These are phyloP conservation scores for Penstemon davidsonii DNA, from an alignment of 257 asterid species.

Conservation along the genomic window DNA sequence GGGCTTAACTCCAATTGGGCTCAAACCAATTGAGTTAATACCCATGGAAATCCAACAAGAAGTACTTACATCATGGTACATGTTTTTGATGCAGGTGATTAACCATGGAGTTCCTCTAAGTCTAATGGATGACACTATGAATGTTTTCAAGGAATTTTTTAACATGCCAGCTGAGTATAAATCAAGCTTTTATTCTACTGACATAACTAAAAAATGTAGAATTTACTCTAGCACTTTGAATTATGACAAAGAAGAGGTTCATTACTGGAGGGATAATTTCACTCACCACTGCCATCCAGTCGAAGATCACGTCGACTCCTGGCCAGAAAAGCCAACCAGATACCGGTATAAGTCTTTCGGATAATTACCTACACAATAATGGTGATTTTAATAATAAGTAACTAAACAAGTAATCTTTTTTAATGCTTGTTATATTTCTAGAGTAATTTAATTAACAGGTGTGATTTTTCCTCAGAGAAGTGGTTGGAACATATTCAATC, in stretches of 20 bases:
- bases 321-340: conserved; percentile 59
- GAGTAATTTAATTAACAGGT: too few relatives aligned
- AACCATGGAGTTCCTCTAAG: conserved; percentile 53
- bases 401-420: background rate
- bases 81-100: conserved; percentile 38
- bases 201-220: conserved; percentile 39
- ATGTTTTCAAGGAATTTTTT: conserved; percentile 48
- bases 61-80: too few relatives aligned
- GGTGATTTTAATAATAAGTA: too few relatives aligned
- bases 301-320: conserved; percentile 37
- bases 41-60: too few relatives aligned
- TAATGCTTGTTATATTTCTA: background rate
- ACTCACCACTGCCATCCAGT: conserved; percentile 64
- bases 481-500: conserved; percentile 43
- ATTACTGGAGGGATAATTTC: conserved; percentile 65
- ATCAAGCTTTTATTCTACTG: conserved; percentile 38
- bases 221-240: conserved; percentile 52
- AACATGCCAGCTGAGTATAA: conserved; percentile 41
- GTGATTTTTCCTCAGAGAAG: conserved; percentile 36
- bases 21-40: too few relatives aligned
- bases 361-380: too few relatives aligned
- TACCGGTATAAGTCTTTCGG: conserved; percentile 34
- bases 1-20: too few relatives aligned
- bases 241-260: conserved; percentile 47
- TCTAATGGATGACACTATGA: conserved; percentile 50